A percentile compares a stretch with the other conserved stretches of the same genome.
These are phyloP conservation scores for Suhomyces xylopsoci DNA, from an alignment of 805 yeast species.

Conservation along the genomic window DNA sequence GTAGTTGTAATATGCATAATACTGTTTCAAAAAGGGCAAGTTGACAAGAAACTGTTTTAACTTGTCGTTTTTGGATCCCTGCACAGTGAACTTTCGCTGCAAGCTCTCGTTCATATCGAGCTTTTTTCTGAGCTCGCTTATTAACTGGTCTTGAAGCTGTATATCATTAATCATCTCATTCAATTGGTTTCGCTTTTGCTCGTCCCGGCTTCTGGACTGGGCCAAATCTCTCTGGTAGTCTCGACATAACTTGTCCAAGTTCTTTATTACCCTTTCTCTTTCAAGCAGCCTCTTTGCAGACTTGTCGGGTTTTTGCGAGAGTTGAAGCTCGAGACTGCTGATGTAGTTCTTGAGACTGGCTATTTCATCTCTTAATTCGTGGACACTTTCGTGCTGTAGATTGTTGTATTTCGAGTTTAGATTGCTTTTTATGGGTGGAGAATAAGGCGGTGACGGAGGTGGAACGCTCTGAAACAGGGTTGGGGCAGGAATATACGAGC, in stretches of 20 bases:
- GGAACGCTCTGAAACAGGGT: neutral
- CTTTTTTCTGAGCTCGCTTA: constrained; percentile 4
- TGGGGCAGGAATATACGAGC: neutral
- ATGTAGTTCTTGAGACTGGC: constrained; percentile 15
- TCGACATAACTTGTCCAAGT: constrained; percentile 13
- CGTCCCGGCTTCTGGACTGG: neutral
- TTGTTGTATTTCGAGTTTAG: neutral
- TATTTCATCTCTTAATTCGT: constrained; percentile 17
- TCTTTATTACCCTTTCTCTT: constrained; percentile 16
- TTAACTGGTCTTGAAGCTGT: constrained; percentile 20
- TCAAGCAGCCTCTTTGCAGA: constrained; percentile 9
- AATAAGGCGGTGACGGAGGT: constrained; percentile 3
- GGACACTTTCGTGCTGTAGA: constrained; percentile 6
- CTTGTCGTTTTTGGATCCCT: constrained; percentile 10
- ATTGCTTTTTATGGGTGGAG: constrained; percentile 8
- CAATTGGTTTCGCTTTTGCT: constrained; percentile 15
- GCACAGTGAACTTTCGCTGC: neutral
- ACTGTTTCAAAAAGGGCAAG: constrained; percentile 32
- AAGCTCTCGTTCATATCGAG: neutral
- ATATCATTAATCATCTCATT: constrained; percentile 13
- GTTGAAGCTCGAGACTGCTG: constrained; percentile 14
- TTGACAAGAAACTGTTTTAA: constrained; percentile 14
- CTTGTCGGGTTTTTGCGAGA: constrained; percentile 4
- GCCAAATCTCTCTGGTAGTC: constrained; percentile 6
- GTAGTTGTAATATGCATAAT: constrained; percentile 22